Evolutionary conservation across 2,329 filamentous ascomycete genomes (phyloP).

Genomic region (Pseudogymnoascus sp.): DNA sequence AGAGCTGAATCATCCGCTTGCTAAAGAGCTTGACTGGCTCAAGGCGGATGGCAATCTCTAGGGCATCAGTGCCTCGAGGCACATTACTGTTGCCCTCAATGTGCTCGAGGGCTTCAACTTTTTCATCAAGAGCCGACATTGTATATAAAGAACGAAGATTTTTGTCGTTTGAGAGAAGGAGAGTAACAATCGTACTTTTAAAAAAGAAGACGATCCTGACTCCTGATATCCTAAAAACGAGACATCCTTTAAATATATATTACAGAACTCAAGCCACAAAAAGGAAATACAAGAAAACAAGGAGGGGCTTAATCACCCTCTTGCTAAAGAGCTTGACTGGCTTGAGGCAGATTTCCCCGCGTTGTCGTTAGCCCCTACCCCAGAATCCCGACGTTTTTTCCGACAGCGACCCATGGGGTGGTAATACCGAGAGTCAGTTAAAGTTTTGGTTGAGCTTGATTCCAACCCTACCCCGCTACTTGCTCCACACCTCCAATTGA

Average conservation of each 20-base stretch:
- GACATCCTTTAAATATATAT: background rate
- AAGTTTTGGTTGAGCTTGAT: background rate
- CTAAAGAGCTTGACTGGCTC: background rate
- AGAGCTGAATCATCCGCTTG: background rate
- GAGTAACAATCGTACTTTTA: background rate
- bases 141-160: background rate
- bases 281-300: background rate
- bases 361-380: background rate
- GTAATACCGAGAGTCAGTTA: background rate
- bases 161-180: background rate
- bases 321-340: too few species aligned
- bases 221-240: background rate
- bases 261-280: background rate
- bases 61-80: background rate
- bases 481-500: background rate
- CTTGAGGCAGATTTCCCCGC: background rate
- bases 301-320: background rate
- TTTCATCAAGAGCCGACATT: background rate
- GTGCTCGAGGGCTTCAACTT: background rate
- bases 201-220: background rate
- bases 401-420: background rate
- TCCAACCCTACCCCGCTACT: background rate
- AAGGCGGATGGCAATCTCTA: background rate
- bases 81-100: background rate
- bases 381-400: background rate